These are phyloP conservation scores for Phanerochaete carnosa DNA, from an alignment of 768 basidiomycete genomes.

Conservation along the genomic window DNA sequence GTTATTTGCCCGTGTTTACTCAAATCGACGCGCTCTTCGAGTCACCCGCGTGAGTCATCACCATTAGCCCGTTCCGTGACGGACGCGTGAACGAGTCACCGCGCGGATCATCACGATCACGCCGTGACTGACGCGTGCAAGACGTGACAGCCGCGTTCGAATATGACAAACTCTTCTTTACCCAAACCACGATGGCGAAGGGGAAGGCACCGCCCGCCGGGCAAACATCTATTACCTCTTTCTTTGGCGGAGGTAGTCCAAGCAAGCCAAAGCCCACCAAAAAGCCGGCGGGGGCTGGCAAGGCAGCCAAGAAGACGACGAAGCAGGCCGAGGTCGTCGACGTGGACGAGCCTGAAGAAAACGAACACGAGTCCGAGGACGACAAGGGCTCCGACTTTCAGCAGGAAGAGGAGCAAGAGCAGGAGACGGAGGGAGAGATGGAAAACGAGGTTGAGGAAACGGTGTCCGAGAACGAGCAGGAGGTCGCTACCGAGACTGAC, in stretches of 20 bases:
- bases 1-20: no score
- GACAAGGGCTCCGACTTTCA: constrained; percentile 27
- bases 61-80: no score
- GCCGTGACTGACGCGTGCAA: not conserved
- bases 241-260: constrained; percentile 38
- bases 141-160: constrained; percentile 2
- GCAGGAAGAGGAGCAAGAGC: constrained; percentile 24
- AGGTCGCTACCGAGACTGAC: constrained; percentile 12
- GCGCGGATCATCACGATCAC: not conserved
- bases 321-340: constrained; percentile 14
- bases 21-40: no score
- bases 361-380: constrained; percentile 13
- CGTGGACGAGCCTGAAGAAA: constrained; percentile 15
- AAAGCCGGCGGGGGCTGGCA: constrained; percentile 7
- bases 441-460: constrained; percentile 28
- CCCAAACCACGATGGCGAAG: constrained; percentile 40
- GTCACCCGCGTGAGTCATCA: no score
- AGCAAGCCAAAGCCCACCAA: not conserved
- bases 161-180: constrained; percentile 14
- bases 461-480: constrained; percentile 24
- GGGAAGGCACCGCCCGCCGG: constrained; percentile 23
- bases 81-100: no score
- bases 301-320: constrained; percentile 9
- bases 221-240: constrained; percentile 54
- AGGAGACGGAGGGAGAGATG: constrained; percentile 27